These are phyloP conservation scores for Cryptococcus maquisensis DNA, from an alignment of 1,284 basidiomycete species.

Conservation along the genomic window DNA sequence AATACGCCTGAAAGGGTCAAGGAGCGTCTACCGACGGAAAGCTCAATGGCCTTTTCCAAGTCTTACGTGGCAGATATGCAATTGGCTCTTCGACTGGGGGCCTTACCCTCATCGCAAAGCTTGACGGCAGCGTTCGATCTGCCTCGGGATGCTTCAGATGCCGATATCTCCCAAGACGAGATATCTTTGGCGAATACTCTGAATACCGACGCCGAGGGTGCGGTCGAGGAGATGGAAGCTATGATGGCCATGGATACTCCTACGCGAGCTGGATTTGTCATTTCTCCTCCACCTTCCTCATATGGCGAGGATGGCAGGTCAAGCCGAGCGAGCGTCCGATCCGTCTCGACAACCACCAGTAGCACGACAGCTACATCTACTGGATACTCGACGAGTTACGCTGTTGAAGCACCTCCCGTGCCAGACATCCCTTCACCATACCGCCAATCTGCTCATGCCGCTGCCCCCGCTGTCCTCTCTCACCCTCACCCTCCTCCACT, in stretches of 20 bases:
- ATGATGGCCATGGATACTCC: slow-evolving; percentile 40
- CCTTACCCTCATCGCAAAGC: neutral
- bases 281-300: slow-evolving; percentile 24
- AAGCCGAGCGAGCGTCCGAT: slow-evolving; percentile 9
- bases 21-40: neutral
- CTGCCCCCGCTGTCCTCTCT: neutral
- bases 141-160: neutral
- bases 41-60: slow-evolving; percentile 3
- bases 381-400: neutral
- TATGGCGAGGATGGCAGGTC: slow-evolving; percentile 2
- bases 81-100: slow-evolving; percentile 7
- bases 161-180: neutral
- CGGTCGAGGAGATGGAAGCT: slow-evolving; percentile 35
- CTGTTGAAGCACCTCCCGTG: slow-evolving; percentile 4
- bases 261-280: slow-evolving; percentile 32
- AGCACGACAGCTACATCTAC: neutral
- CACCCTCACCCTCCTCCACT: slow-evolving; percentile 17
- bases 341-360: slow-evolving; percentile 4
- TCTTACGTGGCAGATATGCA: slow-evolving; percentile 12
- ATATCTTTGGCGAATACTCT: neutral
- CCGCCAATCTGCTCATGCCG: slow-evolving; percentile 1
- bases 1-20: neutral
- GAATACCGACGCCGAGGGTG: slow-evolving; percentile 11
- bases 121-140: neutral
- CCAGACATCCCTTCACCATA: slow-evolving; percentile 4